phyloP scores from a whole-genome alignment of 139 green algal genomes.

The Micractinium conductrix region DNA sequence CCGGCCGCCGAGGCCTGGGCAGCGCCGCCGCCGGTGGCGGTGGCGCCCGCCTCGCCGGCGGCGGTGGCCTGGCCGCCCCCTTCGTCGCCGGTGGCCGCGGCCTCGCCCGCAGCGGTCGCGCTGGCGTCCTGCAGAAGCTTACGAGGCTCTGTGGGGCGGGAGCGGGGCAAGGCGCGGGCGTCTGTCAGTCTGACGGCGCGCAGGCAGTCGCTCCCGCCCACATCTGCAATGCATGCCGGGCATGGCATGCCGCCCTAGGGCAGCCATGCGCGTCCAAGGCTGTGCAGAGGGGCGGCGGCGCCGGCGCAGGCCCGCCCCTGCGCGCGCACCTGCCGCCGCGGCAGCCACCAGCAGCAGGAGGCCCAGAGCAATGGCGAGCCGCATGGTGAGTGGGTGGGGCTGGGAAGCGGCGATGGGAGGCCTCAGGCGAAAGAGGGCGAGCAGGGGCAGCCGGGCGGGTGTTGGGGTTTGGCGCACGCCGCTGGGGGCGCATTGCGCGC shows the following conservation, averaged over 20 bases:
- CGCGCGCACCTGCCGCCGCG: neutral
- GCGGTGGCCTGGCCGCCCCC: neutral
- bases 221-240: too few relatives aligned
- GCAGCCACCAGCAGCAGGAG: conserved; percentile 1
- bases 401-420: neutral
- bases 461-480: too few relatives aligned
- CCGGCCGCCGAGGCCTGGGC: neutral
- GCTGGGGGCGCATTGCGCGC: too few relatives aligned
- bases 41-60: neutral
- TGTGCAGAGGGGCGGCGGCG: neutral
- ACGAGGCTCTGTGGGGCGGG: neutral
- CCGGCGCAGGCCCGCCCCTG: too few relatives aligned
- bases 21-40: neutral
- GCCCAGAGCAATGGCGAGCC: neutral
- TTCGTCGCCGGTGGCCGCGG: neutral
- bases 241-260: too few relatives aligned
- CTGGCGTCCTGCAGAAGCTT: neutral
- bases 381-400: too few relatives aligned
- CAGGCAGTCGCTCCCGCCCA: too few relatives aligned
- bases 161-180: neutral
- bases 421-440: neutral
- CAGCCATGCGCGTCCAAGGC: neutral
- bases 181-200: too few relatives aligned
- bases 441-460: too few relatives aligned
- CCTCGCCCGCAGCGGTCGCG: neutral